A percentile compares a stretch with the other conserved stretches of the same genome.
phyloP scores from a whole-genome alignment of 1,284 basidiomycete genomes.

The Polyporus tsugae region DNA sequence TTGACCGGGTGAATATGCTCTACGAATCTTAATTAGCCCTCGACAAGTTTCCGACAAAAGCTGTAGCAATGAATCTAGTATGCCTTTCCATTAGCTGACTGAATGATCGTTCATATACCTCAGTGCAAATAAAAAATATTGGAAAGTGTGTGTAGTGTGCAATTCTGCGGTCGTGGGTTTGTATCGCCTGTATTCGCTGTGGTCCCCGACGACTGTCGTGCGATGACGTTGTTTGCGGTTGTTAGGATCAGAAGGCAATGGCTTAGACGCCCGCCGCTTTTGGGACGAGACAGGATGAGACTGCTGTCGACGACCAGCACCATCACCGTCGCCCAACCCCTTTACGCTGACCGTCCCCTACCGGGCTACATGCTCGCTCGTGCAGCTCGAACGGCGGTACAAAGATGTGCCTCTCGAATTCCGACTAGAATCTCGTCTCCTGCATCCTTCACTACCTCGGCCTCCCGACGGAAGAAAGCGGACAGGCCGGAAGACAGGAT shows the following conservation, averaged over 20 bases:
- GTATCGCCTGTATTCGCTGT: no score
- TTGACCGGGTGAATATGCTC: no score
- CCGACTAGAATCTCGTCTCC: slow-evolving; percentile 4
- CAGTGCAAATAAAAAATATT: no score
- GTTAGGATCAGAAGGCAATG: slow-evolving; percentile 27
- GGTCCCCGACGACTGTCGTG: no score
- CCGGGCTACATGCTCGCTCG: slow-evolving; percentile 32
- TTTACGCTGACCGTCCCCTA: neutral
- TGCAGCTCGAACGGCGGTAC: slow-evolving; percentile 23
- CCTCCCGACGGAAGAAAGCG: slow-evolving; percentile 23
- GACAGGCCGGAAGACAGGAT: slow-evolving; percentile 66
- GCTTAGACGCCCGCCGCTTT: slow-evolving; percentile 22
- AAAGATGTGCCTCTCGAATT: slow-evolving; percentile 19
- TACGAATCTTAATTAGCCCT: no score
- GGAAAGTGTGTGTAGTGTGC: no score
- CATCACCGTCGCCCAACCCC: neutral
- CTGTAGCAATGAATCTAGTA: no score
- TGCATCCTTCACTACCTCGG: slow-evolving; percentile 23
- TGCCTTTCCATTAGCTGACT: no score
- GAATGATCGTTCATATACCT: no score
- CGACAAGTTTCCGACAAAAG: no score
- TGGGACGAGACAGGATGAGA: neutral
- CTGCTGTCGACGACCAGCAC: neutral
- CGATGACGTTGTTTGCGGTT: slow-evolving; percentile 15
- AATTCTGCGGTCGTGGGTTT: no score